Evolutionary conservation across 2,329 filamentous ascomycete genomes (phyloP).

Genomic region (Oidium heveae): DNA sequence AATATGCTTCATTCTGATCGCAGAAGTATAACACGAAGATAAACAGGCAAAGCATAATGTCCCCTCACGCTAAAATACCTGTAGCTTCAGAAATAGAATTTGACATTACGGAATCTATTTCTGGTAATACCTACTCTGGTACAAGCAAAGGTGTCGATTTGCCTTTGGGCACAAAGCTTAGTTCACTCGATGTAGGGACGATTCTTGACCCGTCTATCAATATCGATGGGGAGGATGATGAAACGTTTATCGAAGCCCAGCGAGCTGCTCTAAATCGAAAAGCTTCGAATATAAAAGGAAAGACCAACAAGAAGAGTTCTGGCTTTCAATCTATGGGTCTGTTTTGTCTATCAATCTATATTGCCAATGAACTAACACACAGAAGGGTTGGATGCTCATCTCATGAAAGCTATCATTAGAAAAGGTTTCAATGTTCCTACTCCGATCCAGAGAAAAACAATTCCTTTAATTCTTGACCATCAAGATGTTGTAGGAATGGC

Average conservation of each 20-base stretch:
- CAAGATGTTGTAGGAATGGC: conserved; percentile 99
- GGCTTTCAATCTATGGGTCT: conserved; percentile 87
- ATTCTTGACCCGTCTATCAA: conserved; percentile 32
- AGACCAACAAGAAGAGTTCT: conserved; percentile 77
- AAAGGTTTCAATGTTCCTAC: conserved; percentile 95
- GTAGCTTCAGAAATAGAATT: conserved; percentile 71
- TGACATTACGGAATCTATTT: conserved; percentile 63
- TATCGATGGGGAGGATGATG: conserved; percentile 43
- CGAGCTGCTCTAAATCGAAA: conserved; percentile 80
- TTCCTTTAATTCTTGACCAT: conserved; percentile 67
- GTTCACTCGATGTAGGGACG: conserved; percentile 31
- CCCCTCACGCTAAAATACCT: conserved; percentile 50
- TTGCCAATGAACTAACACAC: conserved; percentile 4
- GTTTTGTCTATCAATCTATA: conserved; percentile 5
- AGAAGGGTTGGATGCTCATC: conserved; percentile 46
- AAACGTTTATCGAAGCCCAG: conserved; percentile 69
- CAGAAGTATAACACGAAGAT: too few species aligned
- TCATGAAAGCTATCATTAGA: conserved; percentile 72
- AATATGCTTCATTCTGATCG: too few species aligned
- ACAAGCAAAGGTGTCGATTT: conserved; percentile 18
- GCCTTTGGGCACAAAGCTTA: conserved; percentile 15
- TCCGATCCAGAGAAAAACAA: conserved; percentile 90
- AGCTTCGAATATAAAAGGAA: conserved; percentile 54
- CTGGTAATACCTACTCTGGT: conserved; percentile 26
- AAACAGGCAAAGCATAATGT: conserved; percentile 24